These are phyloP conservation scores for Talaromyces sp. DNA, from an alignment of 2,329 filamentous ascomycete species.

Conservation along the genomic window DNA sequence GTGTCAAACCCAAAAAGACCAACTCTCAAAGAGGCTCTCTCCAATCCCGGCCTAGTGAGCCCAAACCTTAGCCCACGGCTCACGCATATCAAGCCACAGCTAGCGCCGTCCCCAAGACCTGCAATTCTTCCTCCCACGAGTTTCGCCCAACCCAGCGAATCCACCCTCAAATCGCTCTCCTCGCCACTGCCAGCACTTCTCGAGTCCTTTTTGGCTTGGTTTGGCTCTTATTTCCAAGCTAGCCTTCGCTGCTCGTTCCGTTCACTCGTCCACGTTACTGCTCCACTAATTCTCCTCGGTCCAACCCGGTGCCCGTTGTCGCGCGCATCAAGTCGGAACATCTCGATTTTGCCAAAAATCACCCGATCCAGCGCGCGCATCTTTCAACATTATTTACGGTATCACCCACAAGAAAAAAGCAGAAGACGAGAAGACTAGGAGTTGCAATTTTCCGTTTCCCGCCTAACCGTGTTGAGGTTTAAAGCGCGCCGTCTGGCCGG, in stretches of 20 bases:
- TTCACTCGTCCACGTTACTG: background rate
- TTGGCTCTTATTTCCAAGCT: background rate
- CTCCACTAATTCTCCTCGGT: slow-evolving; percentile 9
- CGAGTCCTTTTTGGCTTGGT: background rate
- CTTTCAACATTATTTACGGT: background rate
- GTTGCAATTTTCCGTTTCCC: background rate
- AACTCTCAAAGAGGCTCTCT: slow-evolving; percentile 2
- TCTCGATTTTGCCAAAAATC: background rate
- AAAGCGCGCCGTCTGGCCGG: slow-evolving; percentile 10
- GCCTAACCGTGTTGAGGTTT: slow-evolving; percentile 1
- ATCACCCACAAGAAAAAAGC: background rate
- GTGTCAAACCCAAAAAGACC: background rate
- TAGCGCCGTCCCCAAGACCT: background rate
- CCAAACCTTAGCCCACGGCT: slow-evolving; percentile 4
- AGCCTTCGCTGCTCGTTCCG: background rate
- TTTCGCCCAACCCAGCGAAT: background rate
- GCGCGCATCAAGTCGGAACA: slow-evolving; percentile 1
- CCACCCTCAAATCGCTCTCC: background rate
- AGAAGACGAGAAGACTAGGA: background rate
- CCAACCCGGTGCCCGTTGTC: slow-evolving; percentile 6
- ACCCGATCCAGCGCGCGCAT: background rate
- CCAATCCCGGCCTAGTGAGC: slow-evolving; percentile 7
- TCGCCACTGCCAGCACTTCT: background rate
- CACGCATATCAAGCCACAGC: slow-evolving; percentile 10
- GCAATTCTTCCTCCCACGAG: background rate